These are phyloP conservation scores for Solanum pennellii DNA, from an alignment of 257 asterid genomes.

Conservation along the genomic window DNA sequence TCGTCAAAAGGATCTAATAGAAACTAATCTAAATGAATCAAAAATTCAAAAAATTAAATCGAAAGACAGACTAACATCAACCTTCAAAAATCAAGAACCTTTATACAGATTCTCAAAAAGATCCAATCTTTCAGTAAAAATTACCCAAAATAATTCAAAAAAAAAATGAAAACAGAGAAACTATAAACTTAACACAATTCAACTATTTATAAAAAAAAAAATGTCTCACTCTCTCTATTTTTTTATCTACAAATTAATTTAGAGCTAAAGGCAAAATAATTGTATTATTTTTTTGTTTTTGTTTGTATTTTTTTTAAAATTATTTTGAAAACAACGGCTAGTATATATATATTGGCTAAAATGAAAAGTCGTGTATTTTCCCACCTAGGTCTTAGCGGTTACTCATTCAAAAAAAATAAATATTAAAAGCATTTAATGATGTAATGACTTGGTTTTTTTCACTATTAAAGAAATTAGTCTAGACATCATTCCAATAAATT, in stretches of 20 bases:
- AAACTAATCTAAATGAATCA: not conserved
- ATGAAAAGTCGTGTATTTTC: slow-evolving; percentile 24
- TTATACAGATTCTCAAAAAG: not conserved
- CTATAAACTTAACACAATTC: not conserved
- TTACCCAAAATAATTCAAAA: not conserved
- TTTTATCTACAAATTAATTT: not conserved
- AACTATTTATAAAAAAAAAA: not conserved
- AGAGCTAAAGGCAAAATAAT: not conserved
- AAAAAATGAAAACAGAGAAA: not conserved
- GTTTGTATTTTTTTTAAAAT: not conserved
- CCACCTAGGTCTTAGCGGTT: slow-evolving; percentile 13
- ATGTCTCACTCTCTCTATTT: not conserved
- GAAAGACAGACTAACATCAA: not conserved
- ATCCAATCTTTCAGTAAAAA: not conserved
- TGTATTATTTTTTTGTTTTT: not conserved
- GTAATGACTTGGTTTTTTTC: not conserved
- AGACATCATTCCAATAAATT: not conserved
- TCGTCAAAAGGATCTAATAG: not conserved
- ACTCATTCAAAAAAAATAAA: not conserved
- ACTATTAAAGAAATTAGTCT: not conserved
- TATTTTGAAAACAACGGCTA: slow-evolving; percentile 75
- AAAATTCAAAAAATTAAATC: not conserved
- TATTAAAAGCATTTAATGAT: not conserved
- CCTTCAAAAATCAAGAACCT: not conserved
- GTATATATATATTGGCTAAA: slow-evolving; percentile 23